Base-by-base conservation (phyloP, 2,329 filamentous ascomycete genomes). In the Colletotrichum endophyticum region DNA sequence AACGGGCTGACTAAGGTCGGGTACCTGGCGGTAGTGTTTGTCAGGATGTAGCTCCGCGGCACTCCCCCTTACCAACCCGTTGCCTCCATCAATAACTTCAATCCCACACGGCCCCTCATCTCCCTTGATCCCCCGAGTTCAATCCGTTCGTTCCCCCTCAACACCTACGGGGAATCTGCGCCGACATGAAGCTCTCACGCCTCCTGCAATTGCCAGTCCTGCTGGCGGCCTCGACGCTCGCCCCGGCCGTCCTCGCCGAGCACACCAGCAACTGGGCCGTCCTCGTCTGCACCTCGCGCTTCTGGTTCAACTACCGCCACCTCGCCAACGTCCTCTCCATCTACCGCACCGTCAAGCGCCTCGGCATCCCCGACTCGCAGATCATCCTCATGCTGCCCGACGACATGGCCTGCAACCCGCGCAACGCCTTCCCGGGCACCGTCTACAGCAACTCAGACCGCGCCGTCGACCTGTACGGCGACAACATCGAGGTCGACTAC, bases 321-420 rank as follows among this genome's bases (percentile, higher is more conserved):
- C 94, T 99, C 69, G 96, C 97, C 85, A 99, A 99, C 87, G 97
- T 98, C 22, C 92, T 99, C 77, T 98, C 96, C 76, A 93, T 99
- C 78, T 99, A 99, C 87, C 95, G 97, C 75, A 99, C 97, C 73
- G 97, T 99, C 78, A 99, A 99, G 88, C 95, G 97, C 15, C 93
- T 99, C 49, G 97, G 97, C 64, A 99, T 99, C 76, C 97, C 97
- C 44, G 97, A 99, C 86, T 98, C 95, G 68, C 97, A 99, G 85
- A 99, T 99, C 86, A 99, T 99, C 84, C 94, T 99, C 80, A 99
- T 99, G 96, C 92, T 99, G n/a, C 97, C 97, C 27, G 97, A 99
- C 85, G 97, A 99, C 88, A 99, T 99, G 95, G 97, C 97, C 53
- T 99, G 97, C 90, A 99, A 99, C 86, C 97, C 97, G 36, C 95